Conservation (phyloP, 2,329 filamentous ascomycete genomes). For the Macrophomina phaseolina region DNA sequence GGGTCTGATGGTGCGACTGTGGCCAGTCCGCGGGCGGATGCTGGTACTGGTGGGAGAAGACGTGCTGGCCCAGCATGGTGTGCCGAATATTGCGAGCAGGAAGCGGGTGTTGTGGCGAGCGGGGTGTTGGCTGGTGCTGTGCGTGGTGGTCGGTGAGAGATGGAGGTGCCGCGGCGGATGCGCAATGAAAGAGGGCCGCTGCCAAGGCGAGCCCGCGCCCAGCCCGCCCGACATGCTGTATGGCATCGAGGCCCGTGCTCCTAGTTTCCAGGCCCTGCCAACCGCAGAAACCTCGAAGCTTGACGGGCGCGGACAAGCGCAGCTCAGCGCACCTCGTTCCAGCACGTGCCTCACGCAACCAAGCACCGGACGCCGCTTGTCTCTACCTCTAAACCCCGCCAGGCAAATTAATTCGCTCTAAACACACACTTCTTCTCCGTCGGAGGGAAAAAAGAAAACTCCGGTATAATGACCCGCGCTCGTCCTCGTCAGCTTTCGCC, state of each 20-base stretch:
- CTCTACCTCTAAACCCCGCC: slow-evolving; percentile 13
- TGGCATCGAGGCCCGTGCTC: slow-evolving; percentile 8
- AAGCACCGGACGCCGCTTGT: background rate
- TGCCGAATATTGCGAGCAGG: slow-evolving; percentile 21
- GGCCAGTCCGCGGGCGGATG: slow-evolving; percentile 59
- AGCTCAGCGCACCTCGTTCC: background rate
- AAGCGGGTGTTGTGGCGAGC: slow-evolving; percentile 20
- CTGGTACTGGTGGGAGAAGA: slow-evolving; percentile 66
- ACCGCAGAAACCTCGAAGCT: too few species aligned
- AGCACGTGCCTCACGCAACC: slow-evolving; percentile 13
- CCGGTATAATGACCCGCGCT: slow-evolving; percentile 14
- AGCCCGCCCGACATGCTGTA: background rate
- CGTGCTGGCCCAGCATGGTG: slow-evolving; percentile 61
- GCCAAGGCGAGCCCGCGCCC: slow-evolving; percentile 9
- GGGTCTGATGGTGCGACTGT: slow-evolving; percentile 53
- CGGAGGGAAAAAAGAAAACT: slow-evolving; percentile 4
- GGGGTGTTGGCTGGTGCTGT: slow-evolving; percentile 12
- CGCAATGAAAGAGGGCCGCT: background rate
- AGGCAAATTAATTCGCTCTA: slow-evolving; percentile 21
- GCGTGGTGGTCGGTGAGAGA: slow-evolving; percentile 19
- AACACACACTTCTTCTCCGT: background rate
- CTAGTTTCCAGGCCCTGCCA: too few species aligned
- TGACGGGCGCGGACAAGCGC: background rate
- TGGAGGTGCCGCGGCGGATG: slow-evolving; percentile 13
- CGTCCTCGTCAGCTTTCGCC: slow-evolving; percentile 16